Conservation (phyloP, 2,329 filamentous ascomycete genomes). For the Scedosporium dehoogii region DNA sequence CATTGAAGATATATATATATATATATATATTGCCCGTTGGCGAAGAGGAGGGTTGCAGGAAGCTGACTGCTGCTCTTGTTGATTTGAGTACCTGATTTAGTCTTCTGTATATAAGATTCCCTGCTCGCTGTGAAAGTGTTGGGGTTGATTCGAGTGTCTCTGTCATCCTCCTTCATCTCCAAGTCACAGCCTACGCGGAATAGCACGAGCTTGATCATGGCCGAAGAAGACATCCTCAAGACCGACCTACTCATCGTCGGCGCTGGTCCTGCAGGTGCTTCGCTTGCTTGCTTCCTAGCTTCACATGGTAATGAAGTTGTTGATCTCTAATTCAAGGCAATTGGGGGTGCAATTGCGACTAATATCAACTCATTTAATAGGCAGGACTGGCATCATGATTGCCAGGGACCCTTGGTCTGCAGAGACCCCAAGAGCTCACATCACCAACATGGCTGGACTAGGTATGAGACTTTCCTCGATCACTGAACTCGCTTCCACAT, state of each 20-base stretch:
- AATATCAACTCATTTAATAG: slow-evolving; percentile 16
- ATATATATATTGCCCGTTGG: not conserved
- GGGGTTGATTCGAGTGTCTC: not conserved
- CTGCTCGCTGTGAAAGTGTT: not conserved
- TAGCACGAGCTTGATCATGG: not conserved
- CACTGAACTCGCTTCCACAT: no score
- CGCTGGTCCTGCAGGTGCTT: slow-evolving; percentile 43
- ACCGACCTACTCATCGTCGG: slow-evolving; percentile 40
- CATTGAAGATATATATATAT: not conserved
- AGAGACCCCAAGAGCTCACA: slow-evolving; percentile 48
- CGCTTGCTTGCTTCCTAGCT: slow-evolving; percentile 42
- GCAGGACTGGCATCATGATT: slow-evolving; percentile 43
- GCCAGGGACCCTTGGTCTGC: slow-evolving; percentile 37
- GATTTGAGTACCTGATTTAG: not conserved
- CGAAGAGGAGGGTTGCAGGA: not conserved
- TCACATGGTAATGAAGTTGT: slow-evolving; percentile 28
- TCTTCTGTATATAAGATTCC: not conserved
- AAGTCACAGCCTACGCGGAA: not conserved
- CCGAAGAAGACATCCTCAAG: slow-evolving; percentile 9
- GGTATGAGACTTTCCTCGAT: slow-evolving; percentile 16
- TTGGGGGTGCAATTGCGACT: not conserved
- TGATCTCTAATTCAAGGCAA: not conserved
- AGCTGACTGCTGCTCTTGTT: no score
- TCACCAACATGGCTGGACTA: slow-evolving; percentile 48
- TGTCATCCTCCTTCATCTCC: not conserved